Conservation (phyloP, 345 rosid genomes). For the Arabidopsis thaliana region TAIR10.1 NC_003076.8:1298501-1299000, state of each 20-base stretch:
- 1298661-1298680: slow-evolving; percentile 96
- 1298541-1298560: slow-evolving; percentile 18
- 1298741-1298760: slow-evolving; percentile 24
- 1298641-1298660: slow-evolving; percentile 94
- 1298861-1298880: slow-evolving; percentile 96
- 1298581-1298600: slow-evolving; percentile 28
- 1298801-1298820: slow-evolving; percentile 28
- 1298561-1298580: slow-evolving; percentile 18
- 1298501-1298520: slow-evolving; percentile 22
- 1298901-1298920: slow-evolving; percentile 98
- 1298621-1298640: slow-evolving; percentile 53
- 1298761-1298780: slow-evolving; percentile 23
- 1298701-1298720: slow-evolving; percentile 99
- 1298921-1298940: slow-evolving; percentile 96
- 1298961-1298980: slow-evolving; percentile 99
- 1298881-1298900: slow-evolving; percentile 92
- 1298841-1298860: slow-evolving; percentile 90
- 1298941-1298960: slow-evolving; percentile 95
- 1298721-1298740: slow-evolving; percentile 63
- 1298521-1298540: slow-evolving; percentile 14
- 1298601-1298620: not conserved
- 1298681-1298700: slow-evolving; percentile 87
- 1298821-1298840: slow-evolving; percentile 22
- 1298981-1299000: slow-evolving; percentile 99
- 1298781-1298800: slow-evolving; percentile 6